phyloP scores from a whole-genome alignment of 768 basidiomycete genomes.

The Mycena kentingensis region DNA sequence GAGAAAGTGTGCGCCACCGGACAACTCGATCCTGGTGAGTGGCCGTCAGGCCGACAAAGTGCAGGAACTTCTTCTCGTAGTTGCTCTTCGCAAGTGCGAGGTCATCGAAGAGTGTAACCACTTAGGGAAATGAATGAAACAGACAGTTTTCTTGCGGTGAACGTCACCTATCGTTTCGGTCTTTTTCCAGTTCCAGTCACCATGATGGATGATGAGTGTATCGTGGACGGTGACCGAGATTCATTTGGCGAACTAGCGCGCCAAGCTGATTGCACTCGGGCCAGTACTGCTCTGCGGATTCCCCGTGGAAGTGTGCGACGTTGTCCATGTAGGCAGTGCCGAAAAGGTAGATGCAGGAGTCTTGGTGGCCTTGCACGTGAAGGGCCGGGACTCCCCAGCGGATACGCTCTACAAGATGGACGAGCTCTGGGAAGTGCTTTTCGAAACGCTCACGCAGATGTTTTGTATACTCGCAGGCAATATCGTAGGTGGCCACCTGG shows the following conservation, averaged over 20 bases:
- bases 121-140: not conserved
- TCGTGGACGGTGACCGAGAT: slow-evolving; percentile 24
- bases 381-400: slow-evolving; percentile 19
- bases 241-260: slow-evolving; percentile 26
- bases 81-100: slow-evolving; percentile 1
- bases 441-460: slow-evolving; percentile 15
- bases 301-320: slow-evolving; percentile 27
- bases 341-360: slow-evolving; percentile 22
- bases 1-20: not conserved
- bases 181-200: slow-evolving; percentile 26
- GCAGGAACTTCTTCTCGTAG: not conserved
- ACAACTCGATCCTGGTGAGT: not conserved
- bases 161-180: not conserved
- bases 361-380: slow-evolving; percentile 25
- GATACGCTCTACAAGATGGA: slow-evolving; percentile 7
- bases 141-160: not conserved
- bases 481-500: slow-evolving; percentile 17
- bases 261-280: slow-evolving; percentile 20
- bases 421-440: slow-evolving; percentile 14
- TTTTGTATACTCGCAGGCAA: slow-evolving; percentile 21
- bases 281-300: slow-evolving; percentile 25
- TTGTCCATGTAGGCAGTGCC: slow-evolving; percentile 22
- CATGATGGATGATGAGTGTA: slow-evolving; percentile 23
- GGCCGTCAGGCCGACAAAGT: not conserved
- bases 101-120: too few species aligned